These are phyloP conservation scores for Yarrowia osloensis DNA, from an alignment of 805 yeast species.

Conservation along the genomic window DNA sequence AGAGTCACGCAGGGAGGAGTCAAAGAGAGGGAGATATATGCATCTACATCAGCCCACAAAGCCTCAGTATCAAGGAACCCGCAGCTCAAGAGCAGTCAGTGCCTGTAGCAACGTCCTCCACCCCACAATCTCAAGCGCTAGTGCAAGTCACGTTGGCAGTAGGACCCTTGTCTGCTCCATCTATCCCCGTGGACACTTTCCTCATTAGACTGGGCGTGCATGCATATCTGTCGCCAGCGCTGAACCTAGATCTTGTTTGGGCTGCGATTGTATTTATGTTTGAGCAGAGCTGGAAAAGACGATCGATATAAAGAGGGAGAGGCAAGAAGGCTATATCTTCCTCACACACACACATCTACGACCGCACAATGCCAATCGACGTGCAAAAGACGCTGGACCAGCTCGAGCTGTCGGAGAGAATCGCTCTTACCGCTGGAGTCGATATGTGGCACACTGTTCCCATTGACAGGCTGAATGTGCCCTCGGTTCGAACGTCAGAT, in stretches of 20 bases:
- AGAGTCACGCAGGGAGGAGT: neutral
- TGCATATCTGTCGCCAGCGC: neutral
- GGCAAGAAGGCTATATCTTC: no score
- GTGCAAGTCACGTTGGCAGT: no score
- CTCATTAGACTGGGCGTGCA: neutral
- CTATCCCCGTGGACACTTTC: slow-evolving; percentile 15
- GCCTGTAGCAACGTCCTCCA: no score
- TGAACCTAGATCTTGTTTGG: slow-evolving; percentile 9
- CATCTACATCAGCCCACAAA: no score
- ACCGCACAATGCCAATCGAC: neutral
- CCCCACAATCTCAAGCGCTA: no score
- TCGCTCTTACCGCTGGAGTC: neutral
- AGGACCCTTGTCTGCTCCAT: no score
- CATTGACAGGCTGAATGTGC: neutral
- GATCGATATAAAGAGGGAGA: neutral
- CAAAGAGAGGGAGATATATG: no score
- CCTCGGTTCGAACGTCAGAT: neutral
- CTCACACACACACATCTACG: no score
- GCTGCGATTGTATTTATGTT: neutral
- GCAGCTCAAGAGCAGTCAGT: no score
- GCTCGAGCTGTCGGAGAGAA: neutral
- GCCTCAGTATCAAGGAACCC: no score
- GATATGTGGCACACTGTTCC: slow-evolving; percentile 3
- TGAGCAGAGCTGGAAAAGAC: no score
- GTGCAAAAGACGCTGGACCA: neutral